Evolutionary conservation across 495 filamentous ascomycete species (phyloP), one percentile per base, ranked within the genome.

Genomic region (Pseudotulostoma volvatum): DNA sequence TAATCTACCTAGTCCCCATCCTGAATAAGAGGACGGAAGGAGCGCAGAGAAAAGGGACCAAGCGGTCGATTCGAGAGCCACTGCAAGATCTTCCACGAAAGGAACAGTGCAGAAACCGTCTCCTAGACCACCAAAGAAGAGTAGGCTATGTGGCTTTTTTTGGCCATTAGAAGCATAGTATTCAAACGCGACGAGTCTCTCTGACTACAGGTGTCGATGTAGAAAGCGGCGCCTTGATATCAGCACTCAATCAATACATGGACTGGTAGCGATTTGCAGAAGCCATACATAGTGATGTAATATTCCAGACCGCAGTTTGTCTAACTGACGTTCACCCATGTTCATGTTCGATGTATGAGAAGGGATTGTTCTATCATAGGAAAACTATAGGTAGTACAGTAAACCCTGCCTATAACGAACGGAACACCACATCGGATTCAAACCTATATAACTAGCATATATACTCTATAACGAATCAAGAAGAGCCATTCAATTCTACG

Each of bases 51-150:
- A 74, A 16, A 95, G 47, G 2, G 64, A 59, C 63, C 79, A 87
- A 16, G 55, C 45, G 11, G 65, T 63, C 28, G 73, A 60, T 15
- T 76, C 73, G 0, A 87, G 65, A n/a, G 56, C 49, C 4, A 54
- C 32, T 11, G 74, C 70, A 16, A 87, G 51, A 0, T 50, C 46
- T 4, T 64, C 42, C 1, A 76, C 62, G 51, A 80, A 86, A 7
- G 68, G 62, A 25, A 79, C 70, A 0, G 79, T 82, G 41, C 74
- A 66, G 33, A 86, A 68, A 14, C 81, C 82, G 60, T 93, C 86
- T 34, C 73, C 77, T 32, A 97, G 71, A 15, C 90, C 88, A 44
- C 77, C 79, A 37, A 94, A 67, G 60, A 90, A 93, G 46, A 97
- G 59, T 18, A 95, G 61, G 16, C 74, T 76, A 62, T 93, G 77